These are phyloP conservation scores for Podaxis pistillaris DNA, from an alignment of 768 basidiomycete genomes.

Conservation along the genomic window DNA sequence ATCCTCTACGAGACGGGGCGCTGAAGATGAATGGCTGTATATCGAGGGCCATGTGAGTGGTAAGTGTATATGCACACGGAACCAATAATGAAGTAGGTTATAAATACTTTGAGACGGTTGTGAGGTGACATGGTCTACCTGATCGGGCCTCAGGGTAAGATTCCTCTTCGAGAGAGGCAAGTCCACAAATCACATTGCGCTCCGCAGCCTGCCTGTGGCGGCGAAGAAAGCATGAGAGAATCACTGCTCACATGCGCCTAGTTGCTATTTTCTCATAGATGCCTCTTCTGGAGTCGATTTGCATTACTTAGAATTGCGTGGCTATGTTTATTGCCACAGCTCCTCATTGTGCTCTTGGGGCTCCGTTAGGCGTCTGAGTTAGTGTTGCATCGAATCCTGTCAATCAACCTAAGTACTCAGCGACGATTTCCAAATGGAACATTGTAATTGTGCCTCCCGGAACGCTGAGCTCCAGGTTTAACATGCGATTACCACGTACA, in stretches of 20 bases:
- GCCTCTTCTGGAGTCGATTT: neutral
- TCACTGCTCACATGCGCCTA: neutral
- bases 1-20: conserved; percentile 17
- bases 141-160: neutral
- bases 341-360: neutral
- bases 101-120: neutral
- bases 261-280: neutral
- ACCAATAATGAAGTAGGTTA: neutral
- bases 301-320: neutral
- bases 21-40: conserved; percentile 19
- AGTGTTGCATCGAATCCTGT: neutral
- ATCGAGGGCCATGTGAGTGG: conserved; percentile 6
- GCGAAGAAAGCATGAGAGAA: neutral
- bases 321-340: neutral
- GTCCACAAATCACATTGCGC: neutral
- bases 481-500: neutral
- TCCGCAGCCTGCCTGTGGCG: neutral
- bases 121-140: neutral
- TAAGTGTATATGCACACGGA: neutral
- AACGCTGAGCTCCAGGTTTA: no score
- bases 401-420: neutral
- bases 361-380: neutral
- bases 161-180: neutral
- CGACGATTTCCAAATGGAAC: no score
- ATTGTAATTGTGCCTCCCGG: no score